Base-by-base conservation (phyloP, 2,329 filamentous ascomycete species). In the Ophiostoma angusticollis region DNA sequence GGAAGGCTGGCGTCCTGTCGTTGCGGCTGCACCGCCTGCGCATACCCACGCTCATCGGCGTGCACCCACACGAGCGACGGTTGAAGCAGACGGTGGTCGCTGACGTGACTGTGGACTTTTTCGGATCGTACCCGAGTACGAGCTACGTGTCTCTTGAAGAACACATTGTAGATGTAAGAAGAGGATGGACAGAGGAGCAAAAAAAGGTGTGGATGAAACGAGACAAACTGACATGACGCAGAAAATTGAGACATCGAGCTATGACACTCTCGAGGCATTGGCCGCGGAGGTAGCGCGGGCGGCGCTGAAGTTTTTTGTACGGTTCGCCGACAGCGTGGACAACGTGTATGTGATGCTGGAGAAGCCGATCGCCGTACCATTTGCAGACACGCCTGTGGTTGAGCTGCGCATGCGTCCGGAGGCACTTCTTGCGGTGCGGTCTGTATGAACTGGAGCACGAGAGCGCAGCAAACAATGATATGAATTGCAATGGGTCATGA, bases 341-440 rank as follows among this genome's bases (percentile, higher is more conserved):
- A 64, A 64, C 41, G 60, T 86, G 36, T 69, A 65, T 43, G 65
- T 86, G 27, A 62, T 63, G 18, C 60, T 86, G 37, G 75, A 78
- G 57, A 86, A 86, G 60, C 82, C 82, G 3, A 74, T 78, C 11
- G 82, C 82, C 0, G 77, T 86, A 16, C 70, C 75, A 0, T 72
- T 80, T 49, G 82, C 82, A 2, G 80, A 84, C 47, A 78, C 75
- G 9, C 79, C 81, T 0, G 66, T 69, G 5, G 74, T 86, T 6
- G 78, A 84, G 54, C 64, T 79, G 34, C 49, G 41, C 11, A 40
- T 47, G 55, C 22, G 49, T 9, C 14, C 19, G 9, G 18, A 21
- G 28, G n/a, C 12, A 36, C n/a, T 14, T 36, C 23, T 31, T 16
- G 23, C 23, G 12, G 9, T 13, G 6, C 4, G 14, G 27, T n/a